phyloP scores from a whole-genome alignment of 139 green algal genomes.

The Coelastrella sp. region DNA sequence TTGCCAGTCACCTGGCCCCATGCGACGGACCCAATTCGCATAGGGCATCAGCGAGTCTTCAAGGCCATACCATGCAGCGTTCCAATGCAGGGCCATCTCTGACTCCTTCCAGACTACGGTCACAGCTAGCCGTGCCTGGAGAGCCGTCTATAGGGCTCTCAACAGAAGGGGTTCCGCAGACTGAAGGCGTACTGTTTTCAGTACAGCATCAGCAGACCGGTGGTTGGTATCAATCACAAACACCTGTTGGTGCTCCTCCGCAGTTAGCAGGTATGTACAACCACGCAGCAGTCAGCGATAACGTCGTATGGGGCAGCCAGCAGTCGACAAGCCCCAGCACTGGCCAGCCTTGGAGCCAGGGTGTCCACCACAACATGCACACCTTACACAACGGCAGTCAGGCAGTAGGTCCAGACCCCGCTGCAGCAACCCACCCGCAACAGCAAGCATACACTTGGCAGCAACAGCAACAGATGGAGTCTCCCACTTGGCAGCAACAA shows the following conservation, averaged over 20 bases:
- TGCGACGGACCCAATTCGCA: not conserved
- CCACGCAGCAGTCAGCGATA: not conserved
- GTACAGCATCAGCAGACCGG: not conserved
- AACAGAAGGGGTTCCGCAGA: too few species aligned
- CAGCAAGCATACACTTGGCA: constrained; percentile 12
- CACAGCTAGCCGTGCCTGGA: not conserved
- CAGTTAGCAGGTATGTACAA: not conserved
- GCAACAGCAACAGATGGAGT: not conserved
- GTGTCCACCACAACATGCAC: not conserved
- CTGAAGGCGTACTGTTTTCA: not conserved
- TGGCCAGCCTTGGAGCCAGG: not conserved
- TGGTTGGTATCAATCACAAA: not conserved
- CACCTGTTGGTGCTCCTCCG: not conserved
- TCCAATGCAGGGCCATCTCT: not conserved
- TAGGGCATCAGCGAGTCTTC: not conserved
- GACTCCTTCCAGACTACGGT: not conserved
- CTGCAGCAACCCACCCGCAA: not conserved
- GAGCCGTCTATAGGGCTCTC: not conserved
- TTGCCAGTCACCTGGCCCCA: not conserved
- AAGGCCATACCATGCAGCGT: not conserved
- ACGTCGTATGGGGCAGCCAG: not conserved
- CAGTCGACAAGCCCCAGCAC: not conserved
- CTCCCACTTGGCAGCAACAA: not conserved
- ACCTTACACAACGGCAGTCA: not conserved
- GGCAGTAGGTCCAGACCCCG: not conserved